Percentiles rank a stretch among this genome's conserved stretches.
These are phyloP conservation scores for Stipa capillata DNA, from an alignment of 176 grass and related monocot species.

Conservation along the genomic window DNA sequence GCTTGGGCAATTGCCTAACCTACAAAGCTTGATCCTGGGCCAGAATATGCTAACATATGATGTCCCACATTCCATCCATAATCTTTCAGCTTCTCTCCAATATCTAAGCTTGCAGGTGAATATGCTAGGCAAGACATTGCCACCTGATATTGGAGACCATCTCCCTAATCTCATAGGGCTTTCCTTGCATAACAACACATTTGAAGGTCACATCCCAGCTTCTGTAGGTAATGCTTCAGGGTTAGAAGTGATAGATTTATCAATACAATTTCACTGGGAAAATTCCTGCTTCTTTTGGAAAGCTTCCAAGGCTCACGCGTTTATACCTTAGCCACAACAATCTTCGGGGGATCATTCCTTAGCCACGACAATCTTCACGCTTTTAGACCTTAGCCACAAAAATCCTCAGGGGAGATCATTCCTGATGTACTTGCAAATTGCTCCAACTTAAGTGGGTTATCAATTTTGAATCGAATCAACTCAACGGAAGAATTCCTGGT, in stretches of 20 bases:
- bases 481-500: too few species aligned
- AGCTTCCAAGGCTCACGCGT: not conserved
- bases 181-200: not conserved
- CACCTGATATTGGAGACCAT: not conserved
- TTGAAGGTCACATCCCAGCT: conserved; percentile 24
- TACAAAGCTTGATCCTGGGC: rapidly evolving
- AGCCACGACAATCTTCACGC: too few species aligned
- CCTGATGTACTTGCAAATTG: too few species aligned
- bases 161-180: not conserved
- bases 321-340: too few species aligned
- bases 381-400: too few species aligned
- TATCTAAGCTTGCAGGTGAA: not conserved
- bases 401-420: too few species aligned
- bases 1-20: not conserved
- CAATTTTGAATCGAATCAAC: too few species aligned
- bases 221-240: conserved; percentile 4
- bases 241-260: not conserved
- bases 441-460: too few species aligned
- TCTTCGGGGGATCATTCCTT: too few species aligned
- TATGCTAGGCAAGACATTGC: not conserved
- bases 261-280: not conserved
- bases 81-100: not conserved
- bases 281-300: conserved; percentile 13
- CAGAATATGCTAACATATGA: not conserved
- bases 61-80: not conserved